Evolutionary conservation across 2,329 filamentous ascomycete genomes (phyloP).

Genomic region (Colletotrichum plurivorum): DNA sequence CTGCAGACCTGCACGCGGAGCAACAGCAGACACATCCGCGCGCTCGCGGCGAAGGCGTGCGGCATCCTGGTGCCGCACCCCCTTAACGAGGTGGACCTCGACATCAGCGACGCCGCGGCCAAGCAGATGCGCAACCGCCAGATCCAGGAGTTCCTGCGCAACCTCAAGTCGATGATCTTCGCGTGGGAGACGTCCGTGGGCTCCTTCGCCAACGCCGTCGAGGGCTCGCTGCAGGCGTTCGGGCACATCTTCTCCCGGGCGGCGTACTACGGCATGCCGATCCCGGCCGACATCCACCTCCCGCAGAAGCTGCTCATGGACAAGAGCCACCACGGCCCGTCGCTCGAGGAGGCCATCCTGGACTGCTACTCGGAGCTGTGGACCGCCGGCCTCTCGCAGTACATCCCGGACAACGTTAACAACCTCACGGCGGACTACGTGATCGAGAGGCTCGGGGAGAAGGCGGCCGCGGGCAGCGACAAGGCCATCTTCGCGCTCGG

Average conservation of each 20-base stretch:
- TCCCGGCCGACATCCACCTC: slow-evolving; percentile 44
- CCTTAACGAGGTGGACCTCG: slow-evolving; percentile 47
- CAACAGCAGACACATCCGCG: slow-evolving; percentile 78
- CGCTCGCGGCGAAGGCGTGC: slow-evolving; percentile 77
- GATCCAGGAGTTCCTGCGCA: slow-evolving; percentile 28
- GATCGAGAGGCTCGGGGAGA: slow-evolving; percentile 73
- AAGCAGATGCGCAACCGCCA: slow-evolving; percentile 33
- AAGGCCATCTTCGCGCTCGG: slow-evolving; percentile 86
- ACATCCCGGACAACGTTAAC: slow-evolving; percentile 44
- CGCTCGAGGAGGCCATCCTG: slow-evolving; percentile 60
- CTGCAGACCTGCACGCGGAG: slow-evolving; percentile 74
- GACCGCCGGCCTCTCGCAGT: slow-evolving; percentile 57
- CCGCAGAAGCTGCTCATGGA: slow-evolving; percentile 51
- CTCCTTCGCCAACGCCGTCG: slow-evolving; percentile 59
- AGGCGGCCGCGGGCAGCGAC: slow-evolving; percentile 86
- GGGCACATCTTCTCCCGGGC: slow-evolving; percentile 60
- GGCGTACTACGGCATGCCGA: slow-evolving; percentile 58
- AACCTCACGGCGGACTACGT: slow-evolving; percentile 58
- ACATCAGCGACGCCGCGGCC: slow-evolving; percentile 55
- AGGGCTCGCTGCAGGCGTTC: slow-evolving; percentile 63
- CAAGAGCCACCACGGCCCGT: slow-evolving; percentile 43
- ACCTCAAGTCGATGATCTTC: slow-evolving; percentile 60
- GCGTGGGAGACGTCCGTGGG: slow-evolving; percentile 58
- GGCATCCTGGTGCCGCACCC: slow-evolving; percentile 83
- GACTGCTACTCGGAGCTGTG: slow-evolving; percentile 63